A percentile compares a stretch with the other conserved stretches of the same genome.
These are phyloP conservation scores for Dothideomycetes sp. DNA, from an alignment of 2,329 filamentous ascomycete species.

Conservation along the genomic window DNA sequence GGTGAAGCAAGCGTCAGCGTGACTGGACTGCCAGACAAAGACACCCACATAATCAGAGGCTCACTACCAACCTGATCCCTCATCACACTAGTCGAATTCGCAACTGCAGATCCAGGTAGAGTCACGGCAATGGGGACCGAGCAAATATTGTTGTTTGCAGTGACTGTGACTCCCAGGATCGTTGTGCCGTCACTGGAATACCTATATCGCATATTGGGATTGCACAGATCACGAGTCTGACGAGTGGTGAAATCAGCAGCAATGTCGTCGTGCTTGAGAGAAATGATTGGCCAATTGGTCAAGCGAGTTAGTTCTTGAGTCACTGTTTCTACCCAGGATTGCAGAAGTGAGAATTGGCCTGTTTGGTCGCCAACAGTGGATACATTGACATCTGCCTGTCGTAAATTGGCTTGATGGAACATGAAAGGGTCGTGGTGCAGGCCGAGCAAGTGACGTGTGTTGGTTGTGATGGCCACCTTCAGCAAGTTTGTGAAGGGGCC, in stretches of 20 bases:
- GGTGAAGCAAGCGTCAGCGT: constrained; percentile 25
- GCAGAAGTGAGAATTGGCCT: constrained; percentile 44
- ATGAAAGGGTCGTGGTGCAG: constrained; percentile 50
- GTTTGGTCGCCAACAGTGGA: constrained; percentile 42
- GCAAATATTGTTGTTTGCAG: constrained; percentile 43
- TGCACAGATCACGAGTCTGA: constrained; percentile 43
- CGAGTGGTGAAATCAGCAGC: constrained; percentile 44
- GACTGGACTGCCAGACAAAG: constrained; percentile 28
- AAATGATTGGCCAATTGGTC: constrained; percentile 45
- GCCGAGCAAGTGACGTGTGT: constrained; percentile 48
- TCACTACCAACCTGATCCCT: constrained; percentile 46
- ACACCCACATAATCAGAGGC: constrained; percentile 32
- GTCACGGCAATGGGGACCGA: constrained; percentile 46
- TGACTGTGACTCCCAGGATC: constrained; percentile 44
- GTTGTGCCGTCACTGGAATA: constrained; percentile 33
- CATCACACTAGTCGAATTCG: constrained; percentile 28
- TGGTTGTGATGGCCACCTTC: constrained; percentile 42
- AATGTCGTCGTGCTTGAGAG: constrained; percentile 48
- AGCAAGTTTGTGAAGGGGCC: constrained; percentile 47
- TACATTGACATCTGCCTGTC: constrained; percentile 39
- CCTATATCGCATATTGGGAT: constrained; percentile 40
- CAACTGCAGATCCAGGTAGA: constrained; percentile 38
- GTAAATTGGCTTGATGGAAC: constrained; percentile 56
- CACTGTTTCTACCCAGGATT: constrained; percentile 48
- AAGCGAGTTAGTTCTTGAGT: constrained; percentile 47